These are phyloP conservation scores for Adansonia madagascariensis DNA, from an alignment of 441 rosid species.

Conservation along the genomic window DNA sequence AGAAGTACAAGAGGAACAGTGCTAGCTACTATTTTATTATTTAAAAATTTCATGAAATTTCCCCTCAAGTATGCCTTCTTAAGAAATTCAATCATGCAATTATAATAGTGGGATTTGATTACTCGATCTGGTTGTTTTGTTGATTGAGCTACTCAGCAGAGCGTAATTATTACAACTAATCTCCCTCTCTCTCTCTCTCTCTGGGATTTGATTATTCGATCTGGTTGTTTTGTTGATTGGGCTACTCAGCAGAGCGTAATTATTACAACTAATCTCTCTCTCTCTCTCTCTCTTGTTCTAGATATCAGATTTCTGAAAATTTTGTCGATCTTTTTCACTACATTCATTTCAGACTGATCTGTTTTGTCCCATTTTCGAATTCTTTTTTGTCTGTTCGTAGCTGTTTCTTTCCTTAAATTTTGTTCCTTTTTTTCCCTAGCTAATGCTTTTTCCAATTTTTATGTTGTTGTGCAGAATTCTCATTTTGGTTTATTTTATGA, in stretches of 20 bases:
- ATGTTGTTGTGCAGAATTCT: background rate
- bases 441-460: constrained; percentile 24
- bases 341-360: background rate
- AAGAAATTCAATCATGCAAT: background rate
- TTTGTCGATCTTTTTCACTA: background rate
- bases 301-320: constrained; percentile 3
- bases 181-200: background rate
- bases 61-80: background rate
- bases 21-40: constrained; percentile 2
- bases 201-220: background rate
- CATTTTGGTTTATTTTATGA: background rate
- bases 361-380: background rate
- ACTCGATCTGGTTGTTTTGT: constrained; percentile 14
- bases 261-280: background rate
- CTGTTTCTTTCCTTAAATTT: background rate
- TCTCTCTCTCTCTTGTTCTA: background rate
- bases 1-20: background rate
- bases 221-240: constrained; percentile 7
- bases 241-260: background rate
- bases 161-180: background rate
- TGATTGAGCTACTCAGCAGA: background rate
- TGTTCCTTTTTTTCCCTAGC: constrained; percentile 3
- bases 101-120: background rate
- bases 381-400: background rate
- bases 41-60: background rate